Percentiles rank a stretch among this genome's conserved stretches.
These are phyloP conservation scores for Pseudopyrenochaeta lycopersici DNA, from an alignment of 2,329 filamentous ascomycete species.

Conservation along the genomic window DNA sequence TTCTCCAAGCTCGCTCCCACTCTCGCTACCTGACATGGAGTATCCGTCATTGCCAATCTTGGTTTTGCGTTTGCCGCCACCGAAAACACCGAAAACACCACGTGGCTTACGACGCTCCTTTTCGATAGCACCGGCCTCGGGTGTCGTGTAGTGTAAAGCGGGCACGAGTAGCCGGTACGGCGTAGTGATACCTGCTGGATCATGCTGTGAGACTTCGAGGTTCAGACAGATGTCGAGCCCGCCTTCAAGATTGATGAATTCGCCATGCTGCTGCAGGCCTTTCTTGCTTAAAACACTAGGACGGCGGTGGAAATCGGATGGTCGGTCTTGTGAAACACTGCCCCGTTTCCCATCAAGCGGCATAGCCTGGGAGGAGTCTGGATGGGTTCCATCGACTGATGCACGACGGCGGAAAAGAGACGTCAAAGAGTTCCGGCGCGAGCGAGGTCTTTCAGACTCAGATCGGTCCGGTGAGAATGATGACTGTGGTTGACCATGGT, in stretches of 20 bases:
- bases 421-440: slow-evolving; percentile 45
- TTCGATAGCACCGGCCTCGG: slow-evolving; percentile 23
- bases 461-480: slow-evolving; percentile 48
- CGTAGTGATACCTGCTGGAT: slow-evolving; percentile 86
- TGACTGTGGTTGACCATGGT: slow-evolving; percentile 37
- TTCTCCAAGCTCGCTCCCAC: slow-evolving; percentile 34
- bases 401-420: slow-evolving; percentile 45
- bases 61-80: slow-evolving; percentile 26
- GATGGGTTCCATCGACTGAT: slow-evolving; percentile 39
- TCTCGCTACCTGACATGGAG: slow-evolving; percentile 36
- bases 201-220: slow-evolving; percentile 84
- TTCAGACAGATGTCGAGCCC: slow-evolving; percentile 89
- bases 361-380: slow-evolving; percentile 35
- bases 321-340: slow-evolving; percentile 35
- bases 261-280: slow-evolving; percentile 41
- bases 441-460: slow-evolving; percentile 37
- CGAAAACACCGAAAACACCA: slow-evolving; percentile 39
- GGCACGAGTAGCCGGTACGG: slow-evolving; percentile 90
- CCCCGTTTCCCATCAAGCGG: slow-evolving; percentile 25
- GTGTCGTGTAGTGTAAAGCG: slow-evolving; percentile 63
- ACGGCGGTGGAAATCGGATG: slow-evolving; percentile 54
- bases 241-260: slow-evolving; percentile 76
- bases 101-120: slow-evolving; percentile 37
- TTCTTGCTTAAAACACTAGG: slow-evolving; percentile 55
- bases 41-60: slow-evolving; percentile 46